A percentile compares a stretch with the other conserved stretches of the same genome.
These are phyloP conservation scores for Chaetomiaceae sp. DNA, from an alignment of 2,329 filamentous ascomycete genomes.

Conservation along the genomic window DNA sequence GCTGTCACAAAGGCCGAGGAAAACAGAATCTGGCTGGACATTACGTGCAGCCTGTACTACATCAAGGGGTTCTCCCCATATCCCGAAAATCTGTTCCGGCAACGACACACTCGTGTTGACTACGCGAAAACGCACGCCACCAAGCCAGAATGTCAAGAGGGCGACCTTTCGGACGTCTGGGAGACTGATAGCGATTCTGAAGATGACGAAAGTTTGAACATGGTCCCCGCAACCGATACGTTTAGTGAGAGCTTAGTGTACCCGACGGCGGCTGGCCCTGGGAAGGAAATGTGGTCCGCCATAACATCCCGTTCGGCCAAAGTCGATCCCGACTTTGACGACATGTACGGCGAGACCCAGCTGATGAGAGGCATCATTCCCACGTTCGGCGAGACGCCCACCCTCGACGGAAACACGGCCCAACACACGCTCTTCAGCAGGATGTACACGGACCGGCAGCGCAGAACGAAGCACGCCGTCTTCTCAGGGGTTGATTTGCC, in stretches of 20 bases:
- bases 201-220: neutral
- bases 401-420: neutral
- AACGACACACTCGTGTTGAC: neutral
- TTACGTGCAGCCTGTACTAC: conserved; percentile 25
- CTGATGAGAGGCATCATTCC: conserved; percentile 21
- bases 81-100: neutral
- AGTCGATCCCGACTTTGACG: conserved; percentile 7
- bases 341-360: conserved; percentile 16
- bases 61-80: conserved; percentile 20
- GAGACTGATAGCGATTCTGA: conserved; percentile 5
- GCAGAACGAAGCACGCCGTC: neutral
- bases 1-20: neutral
- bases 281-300: neutral
- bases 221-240: neutral
- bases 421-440: conserved; percentile 3
- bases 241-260: neutral
- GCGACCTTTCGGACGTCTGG: conserved; percentile 2
- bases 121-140: conserved; percentile 4
- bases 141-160: neutral
- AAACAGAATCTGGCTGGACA: conserved; percentile 20
- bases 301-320: neutral
- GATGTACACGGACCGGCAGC: neutral
- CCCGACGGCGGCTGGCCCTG: neutral
- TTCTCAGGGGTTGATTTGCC: conserved; percentile 9
- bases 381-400: conserved; percentile 15